Evolutionary conservation across 768 basidiomycete species (phyloP).

Genomic region (Lentinula guzmanii): DNA sequence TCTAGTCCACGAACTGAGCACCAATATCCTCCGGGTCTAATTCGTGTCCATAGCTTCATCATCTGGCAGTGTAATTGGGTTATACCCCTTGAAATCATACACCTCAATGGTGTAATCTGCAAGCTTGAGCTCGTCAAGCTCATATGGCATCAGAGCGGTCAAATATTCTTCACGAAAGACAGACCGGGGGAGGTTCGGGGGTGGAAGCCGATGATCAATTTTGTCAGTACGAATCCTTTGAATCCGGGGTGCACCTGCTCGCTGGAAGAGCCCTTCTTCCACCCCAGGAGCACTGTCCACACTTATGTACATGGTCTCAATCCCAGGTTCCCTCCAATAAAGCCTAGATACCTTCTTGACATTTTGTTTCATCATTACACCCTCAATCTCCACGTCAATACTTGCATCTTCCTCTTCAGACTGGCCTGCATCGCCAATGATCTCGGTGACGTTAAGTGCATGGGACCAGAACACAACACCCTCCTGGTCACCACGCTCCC

Average conservation of each 20-base stretch:
- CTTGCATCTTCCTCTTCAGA: slow-evolving; percentile 6
- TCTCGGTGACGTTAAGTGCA: background rate
- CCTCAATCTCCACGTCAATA: background rate
- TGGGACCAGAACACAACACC: background rate
- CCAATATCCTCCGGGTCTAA: no score
- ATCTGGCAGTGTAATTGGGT: background rate
- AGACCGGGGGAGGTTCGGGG: background rate
- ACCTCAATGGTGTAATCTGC: background rate
- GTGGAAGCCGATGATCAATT: background rate
- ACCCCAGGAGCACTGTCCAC: background rate
- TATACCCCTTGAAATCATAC: background rate
- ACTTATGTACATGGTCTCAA: background rate
- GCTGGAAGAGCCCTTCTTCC: background rate
- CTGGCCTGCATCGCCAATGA: background rate
- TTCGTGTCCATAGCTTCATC: background rate
- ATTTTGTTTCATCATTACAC: background rate
- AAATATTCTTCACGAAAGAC: background rate
- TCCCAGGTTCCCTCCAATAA: background rate
- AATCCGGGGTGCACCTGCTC: background rate
- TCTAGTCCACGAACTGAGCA: no score
- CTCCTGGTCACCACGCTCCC: background rate
- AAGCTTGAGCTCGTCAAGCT: background rate
- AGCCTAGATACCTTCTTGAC: background rate
- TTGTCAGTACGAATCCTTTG: background rate
- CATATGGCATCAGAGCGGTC: background rate